phyloP scores from a whole-genome alignment of 331 rosid species.

The Telfairia occidentalis region DNA sequence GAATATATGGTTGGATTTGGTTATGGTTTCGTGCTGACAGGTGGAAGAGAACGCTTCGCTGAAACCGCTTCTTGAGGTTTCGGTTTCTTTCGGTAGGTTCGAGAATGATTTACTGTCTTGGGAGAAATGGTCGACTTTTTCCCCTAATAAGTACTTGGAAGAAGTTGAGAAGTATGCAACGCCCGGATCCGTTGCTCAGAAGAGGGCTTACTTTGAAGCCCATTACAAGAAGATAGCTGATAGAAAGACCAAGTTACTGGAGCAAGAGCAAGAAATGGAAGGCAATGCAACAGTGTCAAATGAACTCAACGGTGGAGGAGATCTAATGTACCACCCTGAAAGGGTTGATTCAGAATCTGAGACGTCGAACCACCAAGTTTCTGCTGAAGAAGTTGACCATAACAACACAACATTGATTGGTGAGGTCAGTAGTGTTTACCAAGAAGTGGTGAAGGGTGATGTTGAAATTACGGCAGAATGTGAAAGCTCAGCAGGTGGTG shows the following conservation, averaged over 20 bases:
- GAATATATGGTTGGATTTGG: constrained; percentile 22
- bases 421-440: constrained; percentile 17
- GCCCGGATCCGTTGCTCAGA: constrained; percentile 94
- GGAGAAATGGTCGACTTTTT: constrained; percentile 97
- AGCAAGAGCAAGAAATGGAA: constrained; percentile 44
- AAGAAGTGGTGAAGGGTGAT: constrained; percentile 30
- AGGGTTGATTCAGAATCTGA: constrained; percentile 23
- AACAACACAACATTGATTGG: constrained; percentile 18
- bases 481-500: constrained; percentile 25
- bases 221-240: constrained; percentile 93
- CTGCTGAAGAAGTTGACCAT: constrained; percentile 18
- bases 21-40: constrained; percentile 28
- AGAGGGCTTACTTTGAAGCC: constrained; percentile 89
- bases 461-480: constrained; percentile 23
- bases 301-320: constrained; percentile 30
- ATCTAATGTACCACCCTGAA: constrained; percentile 22
- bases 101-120: constrained; percentile 85
- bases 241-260: constrained; percentile 61
- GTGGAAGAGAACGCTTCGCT: constrained; percentile 50
- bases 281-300: constrained; percentile 27
- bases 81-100: constrained; percentile 87
- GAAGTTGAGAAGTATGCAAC: constrained; percentile 97
- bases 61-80: constrained; percentile 58
- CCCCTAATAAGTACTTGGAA: constrained; percentile 84
- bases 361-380: constrained; percentile 21